Conservation (phyloP, 352 stramenopile genomes). For the Phytophthora colocasiae region DNA sequence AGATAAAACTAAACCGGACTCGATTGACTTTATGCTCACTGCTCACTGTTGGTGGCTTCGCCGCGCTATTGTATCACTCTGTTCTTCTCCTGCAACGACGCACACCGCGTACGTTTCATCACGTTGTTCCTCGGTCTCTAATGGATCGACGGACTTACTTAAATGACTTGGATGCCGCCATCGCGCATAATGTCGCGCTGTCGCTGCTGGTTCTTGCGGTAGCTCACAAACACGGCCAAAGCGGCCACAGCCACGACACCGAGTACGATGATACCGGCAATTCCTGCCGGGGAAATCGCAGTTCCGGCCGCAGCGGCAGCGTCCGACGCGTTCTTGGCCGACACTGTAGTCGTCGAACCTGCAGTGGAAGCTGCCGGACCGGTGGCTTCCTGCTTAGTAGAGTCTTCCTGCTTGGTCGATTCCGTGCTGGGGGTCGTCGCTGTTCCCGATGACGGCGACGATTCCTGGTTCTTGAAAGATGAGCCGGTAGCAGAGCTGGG, state of each 20-base stretch:
- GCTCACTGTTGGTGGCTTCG: constrained; percentile 17
- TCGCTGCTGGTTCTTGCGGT: constrained; percentile 81
- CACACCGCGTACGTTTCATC: constrained; percentile 20
- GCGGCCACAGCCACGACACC: constrained; percentile 65
- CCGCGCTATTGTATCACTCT: constrained; percentile 17
- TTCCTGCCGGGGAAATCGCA: constrained; percentile 50
- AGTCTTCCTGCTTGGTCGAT: constrained; percentile 10
- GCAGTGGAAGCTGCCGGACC: constrained; percentile 4
- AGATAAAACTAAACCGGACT: constrained; percentile 25
- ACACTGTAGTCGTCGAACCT: constrained; percentile 27
- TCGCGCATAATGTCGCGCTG: constrained; percentile 80
- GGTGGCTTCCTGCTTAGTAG: constrained; percentile 16
- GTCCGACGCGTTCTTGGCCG: constrained; percentile 54
- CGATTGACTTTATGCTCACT: constrained; percentile 31
- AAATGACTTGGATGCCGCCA: constrained; percentile 46
- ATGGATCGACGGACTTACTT: constrained; percentile 34
- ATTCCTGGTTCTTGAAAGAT: constrained; percentile 39
- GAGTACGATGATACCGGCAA: constrained; percentile 65
- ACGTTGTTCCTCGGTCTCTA: constrained; percentile 18
- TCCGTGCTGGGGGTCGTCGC: constrained; percentile 12
- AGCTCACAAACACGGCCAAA: constrained; percentile 66
- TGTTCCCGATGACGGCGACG: constrained; percentile 23
- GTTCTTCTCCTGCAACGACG: constrained; percentile 8
- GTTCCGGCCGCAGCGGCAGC: constrained; percentile 8
- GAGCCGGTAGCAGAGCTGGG: constrained; percentile 42